Base-by-base conservation (phyloP, 495 filamentous ascomycete genomes). In the Aspergillus haitiensis region DNA sequence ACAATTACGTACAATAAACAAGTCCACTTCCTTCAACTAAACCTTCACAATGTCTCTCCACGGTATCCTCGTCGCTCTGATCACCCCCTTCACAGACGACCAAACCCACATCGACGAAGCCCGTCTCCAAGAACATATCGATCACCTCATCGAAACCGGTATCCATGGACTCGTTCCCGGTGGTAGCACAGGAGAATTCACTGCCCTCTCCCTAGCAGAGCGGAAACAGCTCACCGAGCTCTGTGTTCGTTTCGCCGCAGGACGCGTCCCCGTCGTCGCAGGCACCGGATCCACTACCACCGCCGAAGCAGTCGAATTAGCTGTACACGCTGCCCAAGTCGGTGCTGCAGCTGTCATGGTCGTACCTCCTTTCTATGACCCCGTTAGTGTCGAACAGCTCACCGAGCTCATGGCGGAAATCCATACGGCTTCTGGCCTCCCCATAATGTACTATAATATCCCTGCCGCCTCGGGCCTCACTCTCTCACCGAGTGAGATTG, bases 181-280 rank as follows among this genome's bases (percentile, higher is more conserved):
- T 21, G 74, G 74, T 39, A 72, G 69, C 67, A 76, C 74, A 3
- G 74, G 72, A 47, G 72, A 76, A 61, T 76, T 76, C 70, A 72
- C 74, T 11, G 62, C 62, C 18, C 42, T 76, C 49, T 54, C 61
- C 37, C 44, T 61, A 36, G 40, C 66, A 39, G 74, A 76, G 47
- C 72, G 74, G 61, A 76, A 76, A 57, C 67, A 74, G 37, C 66
- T 76, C 16, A 69, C 70, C 27, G 72, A 76, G 53, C 68, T 76
- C 5, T 74, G 69, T 57, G 62, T 76, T 0, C 65, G 71, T 8
- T 74, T 59, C 48, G 70, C 74, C 35, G 72, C 64, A 1, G 71
- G 72, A 15, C 71, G 72, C 1, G 62, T 75, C 37, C 70, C 74
- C 46, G 72, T 76, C 52, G 49, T 75, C 39, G 65, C 65, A 1